Base-by-base conservation (phyloP, 352 stramenopile genomes). In the Globisporangium lucens region DNA sequence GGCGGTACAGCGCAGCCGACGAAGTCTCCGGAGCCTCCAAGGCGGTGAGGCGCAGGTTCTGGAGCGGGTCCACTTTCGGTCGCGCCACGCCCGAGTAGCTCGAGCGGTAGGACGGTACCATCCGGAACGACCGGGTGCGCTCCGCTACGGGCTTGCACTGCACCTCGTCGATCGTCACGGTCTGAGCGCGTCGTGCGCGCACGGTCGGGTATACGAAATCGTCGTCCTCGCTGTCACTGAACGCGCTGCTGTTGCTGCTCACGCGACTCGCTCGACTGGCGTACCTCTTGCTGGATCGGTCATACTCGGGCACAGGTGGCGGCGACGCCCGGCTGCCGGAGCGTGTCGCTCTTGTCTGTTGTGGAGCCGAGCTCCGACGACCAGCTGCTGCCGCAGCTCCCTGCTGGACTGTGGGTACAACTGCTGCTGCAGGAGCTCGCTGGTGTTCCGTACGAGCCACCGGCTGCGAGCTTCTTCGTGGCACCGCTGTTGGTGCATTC, bases 171-270 rank as follows among this genome's bases (percentile, higher is more conserved):
- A 83, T 70, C 36, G 76, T 60, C 5, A 87, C 73, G 12, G 76
- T 84, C 56, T 83, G 75, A 1, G 78, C 76, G 13, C 76, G 73
- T n/a, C 75, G 65, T 20, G 67, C 74, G 2, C 75, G 75, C 8
- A 78, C 71, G 4, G 61, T 61, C 7, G 56, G 41, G 17, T 22
- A 61, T 38, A 24, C 65, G 74, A 62, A 41, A 27, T 61, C 62
- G 3, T 83, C 73, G 17, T 66, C 67, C 20, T 74, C 75, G 57
- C 71, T 69, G 22, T 63, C 62, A 33, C 57, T 77, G 67, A 53
- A 67, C 3, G 20, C 49, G 24, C 35, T 36, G 46, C 41, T 41
- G 22, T 20, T 35, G 55, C 55, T 61, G n/a, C 53, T 69, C 17
- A 59, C 47, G 7, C 56, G 41, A 10, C 47, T 70, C 3, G 56